These are phyloP conservation scores for Botrytis medusae DNA, from an alignment of 2,329 filamentous ascomycete genomes.

Conservation along the genomic window DNA sequence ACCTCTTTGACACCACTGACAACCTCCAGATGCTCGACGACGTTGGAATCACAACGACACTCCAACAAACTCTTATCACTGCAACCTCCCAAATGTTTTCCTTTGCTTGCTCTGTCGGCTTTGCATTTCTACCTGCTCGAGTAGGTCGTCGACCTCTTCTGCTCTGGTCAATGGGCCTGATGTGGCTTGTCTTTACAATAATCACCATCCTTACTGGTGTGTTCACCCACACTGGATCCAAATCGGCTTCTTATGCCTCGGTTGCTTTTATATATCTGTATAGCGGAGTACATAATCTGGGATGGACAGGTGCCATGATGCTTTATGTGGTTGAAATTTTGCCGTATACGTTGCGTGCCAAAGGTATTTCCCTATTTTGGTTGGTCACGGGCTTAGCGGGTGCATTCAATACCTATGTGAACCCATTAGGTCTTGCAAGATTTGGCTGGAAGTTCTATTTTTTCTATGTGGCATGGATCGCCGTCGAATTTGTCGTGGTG, in stretches of 20 bases:
- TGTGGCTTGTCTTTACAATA: constrained; percentile 40
- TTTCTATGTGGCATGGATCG: constrained; percentile 53
- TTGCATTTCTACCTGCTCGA: constrained; percentile 45
- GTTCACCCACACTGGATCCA: constrained; percentile 27
- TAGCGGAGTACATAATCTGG: constrained; percentile 50
- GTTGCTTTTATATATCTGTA: constrained; percentile 46
- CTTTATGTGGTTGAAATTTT: constrained; percentile 47
- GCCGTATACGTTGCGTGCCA: constrained; percentile 42
- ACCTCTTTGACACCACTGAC: not conserved
- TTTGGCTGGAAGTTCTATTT: constrained; percentile 44
- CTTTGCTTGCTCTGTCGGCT: constrained; percentile 47
- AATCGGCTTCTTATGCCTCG: constrained; percentile 38
- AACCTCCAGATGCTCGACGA: constrained; percentile 26
- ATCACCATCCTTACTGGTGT: constrained; percentile 30
- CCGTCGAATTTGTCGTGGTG: constrained; percentile 58
- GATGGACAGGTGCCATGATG: constrained; percentile 52
- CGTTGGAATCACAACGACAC: constrained; percentile 28
- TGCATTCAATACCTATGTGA: constrained; percentile 42
- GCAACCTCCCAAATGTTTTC: constrained; percentile 36
- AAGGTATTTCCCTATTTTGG: constrained; percentile 45
- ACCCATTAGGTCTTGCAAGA: constrained; percentile 48
- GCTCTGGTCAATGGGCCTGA: constrained; percentile 27
- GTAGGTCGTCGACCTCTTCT: constrained; percentile 31
- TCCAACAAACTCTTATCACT: constrained; percentile 32
- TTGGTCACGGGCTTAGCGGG: constrained; percentile 42